Base-by-base conservation (phyloP, 768 basidiomycete genomes). In the Lactifluus volemus region DNA sequence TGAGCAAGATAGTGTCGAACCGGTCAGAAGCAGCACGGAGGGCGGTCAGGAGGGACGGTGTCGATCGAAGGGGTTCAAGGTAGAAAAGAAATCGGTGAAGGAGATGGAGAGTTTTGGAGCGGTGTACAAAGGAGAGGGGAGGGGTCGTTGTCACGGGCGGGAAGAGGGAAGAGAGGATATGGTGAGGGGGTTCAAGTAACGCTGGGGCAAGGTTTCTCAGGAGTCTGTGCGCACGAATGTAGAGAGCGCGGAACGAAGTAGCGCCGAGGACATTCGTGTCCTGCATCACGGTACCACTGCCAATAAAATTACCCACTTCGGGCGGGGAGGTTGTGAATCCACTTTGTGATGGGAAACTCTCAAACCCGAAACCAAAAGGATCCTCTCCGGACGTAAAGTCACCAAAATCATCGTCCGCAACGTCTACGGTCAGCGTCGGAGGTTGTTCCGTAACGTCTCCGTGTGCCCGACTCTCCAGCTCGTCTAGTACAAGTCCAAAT, bases 1-100 rank as follows among this genome's bases (percentile, higher is more conserved):
- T 81, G n/a, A 99, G 78, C 12, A 96, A 78, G 30, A 77, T 81
- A 12, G 89, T 88, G 66, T 98, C 92, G 73, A 96, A 98, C 5
- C 91, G 79, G 67, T 98, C 95, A 70, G 86, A 84, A 0, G 91
- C 86, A 0, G 87, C 80, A 12, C 88, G 81, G 19, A 98, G 77
- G 14, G 88, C 81, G 3, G 82, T 71, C 32, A 80, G 76, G 39
- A 90, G 76, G 21, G 80, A 73, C 7, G 80, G 76, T 83, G 88
- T 91, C 65, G 79, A 75, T 4, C 81, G 78, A 1, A 93, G 74
- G 0, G 96, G 93, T 63, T 88, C 83, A 49, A 97, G 72, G 12
- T 82, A 78, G 0, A 86, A 92, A 44, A 96, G 82, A 68, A 92
- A 96, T 0, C 79, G 75, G 1, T 84, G 77, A 12, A 99, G 84